A percentile compares a stretch with the other conserved stretches of the same genome.
Conservation (phyloP, 1,284 basidiomycete species). For the Pascua sp. region DNA sequence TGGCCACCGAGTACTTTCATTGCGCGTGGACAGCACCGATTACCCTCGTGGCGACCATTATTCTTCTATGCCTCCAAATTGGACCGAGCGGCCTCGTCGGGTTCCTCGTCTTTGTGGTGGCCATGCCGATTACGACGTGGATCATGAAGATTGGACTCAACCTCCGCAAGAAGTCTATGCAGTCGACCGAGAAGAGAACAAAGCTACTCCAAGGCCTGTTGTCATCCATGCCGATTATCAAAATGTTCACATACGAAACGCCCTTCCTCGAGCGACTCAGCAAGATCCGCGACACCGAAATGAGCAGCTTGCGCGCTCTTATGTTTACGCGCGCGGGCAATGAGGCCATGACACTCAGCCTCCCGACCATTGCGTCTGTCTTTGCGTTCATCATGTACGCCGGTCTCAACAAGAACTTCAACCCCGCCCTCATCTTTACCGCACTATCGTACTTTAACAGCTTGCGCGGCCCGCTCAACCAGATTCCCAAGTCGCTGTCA, state of each 20-base stretch:
- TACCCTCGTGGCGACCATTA: constrained; percentile 38
- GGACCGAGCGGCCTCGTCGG: constrained; percentile 69
- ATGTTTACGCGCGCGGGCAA: neutral
- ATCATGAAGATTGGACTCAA: constrained; percentile 55
- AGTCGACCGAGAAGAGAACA: constrained; percentile 72
- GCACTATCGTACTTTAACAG: constrained; percentile 69
- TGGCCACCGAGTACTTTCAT: neutral
- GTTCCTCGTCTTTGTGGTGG: constrained; percentile 63
- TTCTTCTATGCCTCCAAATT: constrained; percentile 51
- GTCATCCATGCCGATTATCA: constrained; percentile 66
- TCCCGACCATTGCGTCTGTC: constrained; percentile 44
- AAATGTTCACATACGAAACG: constrained; percentile 65
- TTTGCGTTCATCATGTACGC: constrained; percentile 67
- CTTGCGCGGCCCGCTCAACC: neutral
- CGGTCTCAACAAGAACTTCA: constrained; percentile 59
- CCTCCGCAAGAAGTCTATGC: constrained; percentile 57
- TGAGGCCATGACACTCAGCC: constrained; percentile 4
- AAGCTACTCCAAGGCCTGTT: constrained; percentile 72
- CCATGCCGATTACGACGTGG: constrained; percentile 63
- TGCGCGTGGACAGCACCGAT: neutral
- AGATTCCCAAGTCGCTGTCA: neutral
- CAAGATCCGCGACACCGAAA: constrained; percentile 63
- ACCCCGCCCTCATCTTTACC: constrained; percentile 68
- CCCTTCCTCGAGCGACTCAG: constrained; percentile 60
- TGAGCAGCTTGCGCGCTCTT: neutral